Percentiles rank a stretch among this genome's conserved stretches.
These are phyloP conservation scores for Auricularia cornea DNA, from an alignment of 768 basidiomycete species.

Conservation along the genomic window DNA sequence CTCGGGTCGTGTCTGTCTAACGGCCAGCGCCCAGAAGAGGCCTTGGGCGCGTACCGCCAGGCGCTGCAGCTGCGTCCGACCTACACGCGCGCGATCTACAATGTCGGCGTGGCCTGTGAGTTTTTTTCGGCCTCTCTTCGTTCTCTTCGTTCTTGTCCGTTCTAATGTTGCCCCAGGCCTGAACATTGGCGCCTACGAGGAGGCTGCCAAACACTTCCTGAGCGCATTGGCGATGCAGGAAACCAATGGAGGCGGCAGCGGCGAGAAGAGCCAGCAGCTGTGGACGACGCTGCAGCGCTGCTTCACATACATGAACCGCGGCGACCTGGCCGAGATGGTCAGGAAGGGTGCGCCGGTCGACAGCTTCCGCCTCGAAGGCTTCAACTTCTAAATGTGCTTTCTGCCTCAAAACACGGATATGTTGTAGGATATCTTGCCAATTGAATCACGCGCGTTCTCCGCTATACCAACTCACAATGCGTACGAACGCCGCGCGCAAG, in stretches of 20 bases:
- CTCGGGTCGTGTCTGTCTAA: constrained; percentile 92
- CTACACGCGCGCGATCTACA: constrained; percentile 95
- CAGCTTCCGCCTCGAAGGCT: constrained; percentile 72
- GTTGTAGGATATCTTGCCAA: neutral
- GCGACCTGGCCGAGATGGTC: constrained; percentile 73
- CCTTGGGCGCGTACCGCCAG: constrained; percentile 80
- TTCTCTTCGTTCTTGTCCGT: constrained; percentile 5
- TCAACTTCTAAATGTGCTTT: constrained; percentile 61
- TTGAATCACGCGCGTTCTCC: too few relatives aligned
- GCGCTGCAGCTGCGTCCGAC: constrained; percentile 87
- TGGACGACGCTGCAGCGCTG: constrained; percentile 86
- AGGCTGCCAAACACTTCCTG: constrained; percentile 93
- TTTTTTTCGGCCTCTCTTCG: constrained; percentile 14
- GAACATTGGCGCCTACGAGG: constrained; percentile 91
- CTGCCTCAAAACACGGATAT: neutral
- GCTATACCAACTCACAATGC: too few relatives aligned
- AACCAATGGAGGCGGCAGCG: constrained; percentile 26
- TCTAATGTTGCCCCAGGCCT: too few relatives aligned
- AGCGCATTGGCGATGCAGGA: constrained; percentile 78
- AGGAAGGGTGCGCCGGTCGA: constrained; percentile 56
- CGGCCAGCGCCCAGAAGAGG: constrained; percentile 89
- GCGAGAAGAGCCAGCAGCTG: constrained; percentile 69
- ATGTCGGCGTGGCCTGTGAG: constrained; percentile 95
- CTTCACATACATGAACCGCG: constrained; percentile 74
- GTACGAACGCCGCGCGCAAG: too few relatives aligned